Percentiles rank a stretch among this genome's conserved stretches.
phyloP scores from a whole-genome alignment of 306 rosid species.

The Malus asiatica region DNA sequence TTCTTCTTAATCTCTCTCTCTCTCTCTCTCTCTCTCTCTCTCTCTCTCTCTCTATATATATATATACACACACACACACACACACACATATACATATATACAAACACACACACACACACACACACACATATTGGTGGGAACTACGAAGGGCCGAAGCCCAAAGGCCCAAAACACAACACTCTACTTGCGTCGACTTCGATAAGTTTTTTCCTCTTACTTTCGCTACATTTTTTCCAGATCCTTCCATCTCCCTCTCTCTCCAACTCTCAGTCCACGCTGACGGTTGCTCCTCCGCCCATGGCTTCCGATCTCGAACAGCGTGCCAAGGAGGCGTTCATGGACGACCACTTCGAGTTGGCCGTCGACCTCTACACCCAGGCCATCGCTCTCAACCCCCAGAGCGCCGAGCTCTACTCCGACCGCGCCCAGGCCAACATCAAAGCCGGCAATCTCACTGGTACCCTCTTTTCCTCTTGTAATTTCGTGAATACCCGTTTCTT shows the following conservation, averaged over 20 bases:
- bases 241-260: constrained; percentile 8
- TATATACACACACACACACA: no score
- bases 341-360: constrained; percentile 75
- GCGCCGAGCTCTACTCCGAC: constrained; percentile 52
- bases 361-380: constrained; percentile 61
- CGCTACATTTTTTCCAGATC: constrained; percentile 14
- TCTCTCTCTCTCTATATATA: no score
- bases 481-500: not conserved
- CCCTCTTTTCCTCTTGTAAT: not conserved
- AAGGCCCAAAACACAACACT: no score
- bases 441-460: constrained; percentile 53
- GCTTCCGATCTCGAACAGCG: constrained; percentile 71
- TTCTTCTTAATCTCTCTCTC: no score
- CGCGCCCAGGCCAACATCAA: constrained; percentile 97
- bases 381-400: constrained; percentile 44
- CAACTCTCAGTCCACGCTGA: not conserved
- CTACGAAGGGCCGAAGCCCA: no score
- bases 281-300: constrained; percentile 25
- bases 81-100: no score
- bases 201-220: not conserved
- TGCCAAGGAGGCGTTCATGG: constrained; percentile 78
- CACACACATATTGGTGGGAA: no score
- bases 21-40: no score
- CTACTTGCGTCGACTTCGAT: no score
- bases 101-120: no score